A percentile compares a stretch with the other conserved stretches of the same genome.
These are phyloP conservation scores for Dicorynia guianensis DNA, from an alignment of 306 rosid genomes.

Conservation along the genomic window DNA sequence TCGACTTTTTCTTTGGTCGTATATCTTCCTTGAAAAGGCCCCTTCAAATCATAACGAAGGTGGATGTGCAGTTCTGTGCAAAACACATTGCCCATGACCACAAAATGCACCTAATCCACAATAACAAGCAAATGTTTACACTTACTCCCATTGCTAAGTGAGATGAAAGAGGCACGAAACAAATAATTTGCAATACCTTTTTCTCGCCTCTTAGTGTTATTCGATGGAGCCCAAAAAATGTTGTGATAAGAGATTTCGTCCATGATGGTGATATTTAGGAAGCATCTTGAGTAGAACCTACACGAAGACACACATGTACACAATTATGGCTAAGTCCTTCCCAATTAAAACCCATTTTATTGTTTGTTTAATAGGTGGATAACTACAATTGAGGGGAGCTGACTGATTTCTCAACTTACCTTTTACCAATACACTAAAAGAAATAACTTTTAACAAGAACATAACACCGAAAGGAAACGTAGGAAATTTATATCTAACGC, in stretches of 20 bases:
- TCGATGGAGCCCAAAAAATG: conserved; percentile 89
- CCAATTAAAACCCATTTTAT: neutral
- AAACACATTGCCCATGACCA: conserved; percentile 99
- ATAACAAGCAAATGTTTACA: conserved; percentile 35
- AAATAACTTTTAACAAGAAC: neutral
- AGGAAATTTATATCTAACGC: neutral
- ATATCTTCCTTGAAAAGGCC: conserved; percentile 86
- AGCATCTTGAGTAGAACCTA: conserved; percentile 94
- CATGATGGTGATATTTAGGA: conserved; percentile 83
- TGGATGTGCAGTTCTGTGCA: conserved; percentile 90
- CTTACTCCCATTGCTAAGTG: conserved; percentile 24
- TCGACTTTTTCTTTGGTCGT: conserved; percentile 64
- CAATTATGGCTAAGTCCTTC: conserved; percentile 9
- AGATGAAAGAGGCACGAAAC: conserved; percentile 33
- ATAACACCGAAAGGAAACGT: neutral
- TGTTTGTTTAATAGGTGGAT: neutral
- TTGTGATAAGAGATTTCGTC: conserved; percentile 81
- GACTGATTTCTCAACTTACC: neutral
- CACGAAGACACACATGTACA: conserved; percentile 29
- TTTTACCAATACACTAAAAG: no score
- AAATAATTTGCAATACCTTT: conserved; percentile 67
- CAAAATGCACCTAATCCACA: conserved; percentile 80
- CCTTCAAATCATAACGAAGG: conserved; percentile 92
- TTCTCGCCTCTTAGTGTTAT: conserved; percentile 77
- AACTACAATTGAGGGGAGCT: neutral